Evolutionary conservation across 1,139 yeast genomes (phyloP).

Genomic region (Eremothecium cymbalariae): DNA sequence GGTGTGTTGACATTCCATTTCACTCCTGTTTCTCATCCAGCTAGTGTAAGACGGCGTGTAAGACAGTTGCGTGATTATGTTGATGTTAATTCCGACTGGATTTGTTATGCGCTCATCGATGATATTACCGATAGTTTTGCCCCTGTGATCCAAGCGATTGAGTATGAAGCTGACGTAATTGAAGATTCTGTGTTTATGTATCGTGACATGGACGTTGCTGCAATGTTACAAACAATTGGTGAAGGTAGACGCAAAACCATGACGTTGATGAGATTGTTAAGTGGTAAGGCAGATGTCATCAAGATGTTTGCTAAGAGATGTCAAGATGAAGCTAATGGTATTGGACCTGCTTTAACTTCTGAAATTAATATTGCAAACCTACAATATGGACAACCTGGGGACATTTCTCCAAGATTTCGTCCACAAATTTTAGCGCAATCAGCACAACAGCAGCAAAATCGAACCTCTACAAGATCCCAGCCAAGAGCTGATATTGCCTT

Average conservation of each 20-base stretch:
- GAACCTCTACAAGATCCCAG: conserved; percentile 41
- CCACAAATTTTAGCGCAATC: neutral
- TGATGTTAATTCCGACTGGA: conserved; percentile 84
- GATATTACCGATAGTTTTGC: conserved; percentile 92
- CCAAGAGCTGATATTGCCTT: conserved; percentile 80
- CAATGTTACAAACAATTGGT: conserved; percentile 74
- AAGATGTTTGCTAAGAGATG: conserved; percentile 96
- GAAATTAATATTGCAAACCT: conserved; percentile 33
- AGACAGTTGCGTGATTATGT: conserved; percentile 85
- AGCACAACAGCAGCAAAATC: conserved; percentile 9
- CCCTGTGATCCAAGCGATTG: conserved; percentile 79
- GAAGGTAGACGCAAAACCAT: conserved; percentile 84
- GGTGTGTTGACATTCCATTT: conserved; percentile 85
- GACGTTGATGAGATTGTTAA: conserved; percentile 81
- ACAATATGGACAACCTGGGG: too few relatives aligned
- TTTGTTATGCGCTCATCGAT: conserved; percentile 87
- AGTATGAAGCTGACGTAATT: conserved; percentile 84
- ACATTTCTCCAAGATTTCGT: neutral
- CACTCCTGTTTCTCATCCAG: conserved; percentile 71
- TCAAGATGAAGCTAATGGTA: conserved; percentile 49
- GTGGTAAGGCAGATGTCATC: conserved; percentile 95
- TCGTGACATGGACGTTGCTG: conserved; percentile 55
- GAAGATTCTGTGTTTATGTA: conserved; percentile 74
- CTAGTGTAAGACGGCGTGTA: conserved; percentile 84
- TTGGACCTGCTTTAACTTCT: conserved; percentile 34